These are phyloP conservation scores for Hordeum marinum DNA, from an alignment of 176 grass and related monocot genomes.

Conservation along the genomic window DNA sequence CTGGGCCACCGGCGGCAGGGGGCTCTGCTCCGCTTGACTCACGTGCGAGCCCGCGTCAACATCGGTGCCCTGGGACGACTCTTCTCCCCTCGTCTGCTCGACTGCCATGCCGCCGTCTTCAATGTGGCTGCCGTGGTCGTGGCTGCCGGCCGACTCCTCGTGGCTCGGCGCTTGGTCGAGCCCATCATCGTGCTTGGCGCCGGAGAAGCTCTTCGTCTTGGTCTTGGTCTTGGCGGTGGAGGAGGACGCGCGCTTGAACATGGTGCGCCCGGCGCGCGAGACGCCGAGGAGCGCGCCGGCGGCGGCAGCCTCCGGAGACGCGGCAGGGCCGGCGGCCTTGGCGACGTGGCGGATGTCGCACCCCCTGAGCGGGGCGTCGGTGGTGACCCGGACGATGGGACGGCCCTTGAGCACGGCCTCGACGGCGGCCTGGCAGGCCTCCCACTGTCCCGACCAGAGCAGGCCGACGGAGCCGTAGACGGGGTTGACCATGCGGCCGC, in stretches of 20 bases:
- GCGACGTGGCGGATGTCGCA: constrained; percentile 55
- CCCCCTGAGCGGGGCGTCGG: constrained; percentile 17
- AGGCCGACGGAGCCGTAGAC: constrained; percentile 59
- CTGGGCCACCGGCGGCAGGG: not conserved
- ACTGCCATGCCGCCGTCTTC: not conserved
- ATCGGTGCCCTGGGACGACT: constrained; percentile 37
- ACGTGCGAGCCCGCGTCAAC: constrained; percentile 46
- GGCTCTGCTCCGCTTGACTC: constrained; percentile 51
- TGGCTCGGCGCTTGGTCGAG: constrained; percentile 12
- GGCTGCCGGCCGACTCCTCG: constrained; percentile 43
- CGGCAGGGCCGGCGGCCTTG: not conserved
- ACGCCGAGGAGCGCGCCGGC: constrained; percentile 18
- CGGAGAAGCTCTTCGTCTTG: not conserved
- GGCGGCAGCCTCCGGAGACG: not conserved
- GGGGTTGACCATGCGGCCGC: constrained; percentile 63
- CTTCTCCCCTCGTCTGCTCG: not conserved
- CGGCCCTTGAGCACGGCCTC: constrained; percentile 65
- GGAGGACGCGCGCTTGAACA: constrained; percentile 44
- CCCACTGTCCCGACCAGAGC: constrained; percentile 57
- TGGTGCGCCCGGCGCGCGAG: constrained; percentile 19
- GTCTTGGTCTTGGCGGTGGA: not conserved
- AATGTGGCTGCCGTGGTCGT: not conserved
- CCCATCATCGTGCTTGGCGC: not conserved
- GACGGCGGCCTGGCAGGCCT: constrained; percentile 51
- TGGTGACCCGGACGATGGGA: constrained; percentile 36